Evolutionary conservation across 768 basidiomycete genomes (phyloP).

Genomic region (Gymnopilus junonius): DNA sequence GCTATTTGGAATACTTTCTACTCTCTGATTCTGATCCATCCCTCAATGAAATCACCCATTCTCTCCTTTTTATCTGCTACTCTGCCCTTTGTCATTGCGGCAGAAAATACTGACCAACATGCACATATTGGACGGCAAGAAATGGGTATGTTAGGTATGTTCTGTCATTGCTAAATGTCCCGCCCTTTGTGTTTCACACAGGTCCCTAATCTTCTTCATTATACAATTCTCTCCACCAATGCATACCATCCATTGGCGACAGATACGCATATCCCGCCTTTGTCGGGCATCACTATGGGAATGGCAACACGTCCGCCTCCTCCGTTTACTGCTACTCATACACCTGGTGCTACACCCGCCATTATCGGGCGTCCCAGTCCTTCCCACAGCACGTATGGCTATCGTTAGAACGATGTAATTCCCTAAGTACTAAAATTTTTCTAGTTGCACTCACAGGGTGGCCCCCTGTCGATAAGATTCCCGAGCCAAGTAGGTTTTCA

Average conservation of each 20-base stretch:
- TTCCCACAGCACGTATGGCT: conserved; percentile 62
- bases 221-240: conserved; percentile 2
- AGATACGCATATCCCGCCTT: conserved; percentile 56
- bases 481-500: conserved; percentile 55
- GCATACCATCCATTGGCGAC: conserved; percentile 46
- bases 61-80: not conserved
- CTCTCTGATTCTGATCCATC: not conserved
- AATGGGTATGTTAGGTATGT: not conserved
- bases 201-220: not conserved
- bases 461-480: conserved; percentile 68
- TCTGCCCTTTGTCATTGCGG: not conserved
- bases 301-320: conserved; percentile 58
- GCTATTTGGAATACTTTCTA: not conserved
- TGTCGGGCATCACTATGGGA: conserved; percentile 62
- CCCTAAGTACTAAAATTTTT: not conserved
- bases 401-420: not conserved
- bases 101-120: not conserved
- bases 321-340: conserved; percentile 53
- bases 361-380: conserved; percentile 61
- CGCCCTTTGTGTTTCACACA: not conserved
- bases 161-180: not conserved
- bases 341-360: conserved; percentile 66
- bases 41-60: not conserved
- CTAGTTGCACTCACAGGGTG: conserved; percentile 42
- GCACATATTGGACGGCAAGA: not conserved